phyloP scores from a whole-genome alignment of 176 grass and related monocot genomes.

The Lolium perenne region DNA sequence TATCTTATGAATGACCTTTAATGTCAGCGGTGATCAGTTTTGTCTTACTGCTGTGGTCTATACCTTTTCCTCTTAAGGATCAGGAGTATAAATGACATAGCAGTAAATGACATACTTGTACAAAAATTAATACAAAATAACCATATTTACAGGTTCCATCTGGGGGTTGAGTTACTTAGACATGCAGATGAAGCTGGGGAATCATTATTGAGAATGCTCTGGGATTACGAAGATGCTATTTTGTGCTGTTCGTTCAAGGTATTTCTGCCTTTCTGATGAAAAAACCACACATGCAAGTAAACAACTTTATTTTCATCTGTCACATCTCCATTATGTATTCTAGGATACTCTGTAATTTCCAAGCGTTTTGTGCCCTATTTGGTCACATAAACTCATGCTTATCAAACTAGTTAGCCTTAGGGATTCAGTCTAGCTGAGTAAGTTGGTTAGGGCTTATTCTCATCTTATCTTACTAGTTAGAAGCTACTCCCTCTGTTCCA shows the following conservation, averaged over 20 bases:
- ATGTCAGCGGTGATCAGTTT: background rate
- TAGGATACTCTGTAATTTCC: background rate
- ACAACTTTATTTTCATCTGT: background rate
- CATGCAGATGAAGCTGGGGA: constrained; percentile 69
- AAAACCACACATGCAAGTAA: background rate
- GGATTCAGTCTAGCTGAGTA: background rate
- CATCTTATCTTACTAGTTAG: constrained; percentile 7
- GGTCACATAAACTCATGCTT: background rate
- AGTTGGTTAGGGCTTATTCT: background rate
- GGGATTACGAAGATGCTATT: constrained; percentile 92
- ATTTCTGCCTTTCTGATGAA: background rate
- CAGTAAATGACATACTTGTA: background rate
- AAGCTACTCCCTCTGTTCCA: background rate
- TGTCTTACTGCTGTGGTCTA: constrained; percentile 7
- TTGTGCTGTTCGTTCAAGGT: constrained; percentile 98
- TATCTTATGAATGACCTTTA: background rate
- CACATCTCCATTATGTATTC: background rate
- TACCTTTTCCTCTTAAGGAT: background rate
- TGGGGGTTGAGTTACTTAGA: constrained; percentile 82
- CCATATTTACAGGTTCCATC: constrained; percentile 65
- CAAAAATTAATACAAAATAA: background rate
- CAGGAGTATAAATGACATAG: background rate
- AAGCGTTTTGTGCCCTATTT: background rate
- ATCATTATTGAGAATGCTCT: constrained; percentile 81
- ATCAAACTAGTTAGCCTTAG: background rate